These are phyloP conservation scores for Candida sithepensis DNA, from an alignment of 805 yeast genomes.

Conservation along the genomic window DNA sequence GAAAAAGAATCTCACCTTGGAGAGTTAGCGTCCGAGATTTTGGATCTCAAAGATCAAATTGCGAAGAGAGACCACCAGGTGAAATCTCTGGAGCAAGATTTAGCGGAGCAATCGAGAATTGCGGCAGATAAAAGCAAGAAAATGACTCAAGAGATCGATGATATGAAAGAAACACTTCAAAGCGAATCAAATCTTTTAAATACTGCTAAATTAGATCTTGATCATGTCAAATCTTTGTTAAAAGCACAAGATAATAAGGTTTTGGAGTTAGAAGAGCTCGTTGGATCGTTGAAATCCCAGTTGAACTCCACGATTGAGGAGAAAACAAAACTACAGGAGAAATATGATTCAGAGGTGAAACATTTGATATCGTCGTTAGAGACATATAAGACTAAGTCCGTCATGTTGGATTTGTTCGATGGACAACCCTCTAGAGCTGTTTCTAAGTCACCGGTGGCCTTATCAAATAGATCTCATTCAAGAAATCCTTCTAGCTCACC, in stretches of 20 bases:
- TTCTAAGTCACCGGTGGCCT: conserved; percentile 1
- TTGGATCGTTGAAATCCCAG: background rate
- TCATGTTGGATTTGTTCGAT: conserved; percentile 14
- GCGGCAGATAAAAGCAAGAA: background rate
- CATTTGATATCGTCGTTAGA: conserved; percentile 16
- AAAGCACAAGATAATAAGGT: background rate
- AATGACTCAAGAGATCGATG: background rate
- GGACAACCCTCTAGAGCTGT: conserved; percentile 3
- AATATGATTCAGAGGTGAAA: conserved; percentile 12
- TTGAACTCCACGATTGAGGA: conserved; percentile 2
- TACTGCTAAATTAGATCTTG: conserved; percentile 3
- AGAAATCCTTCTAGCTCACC: conserved; percentile 2
- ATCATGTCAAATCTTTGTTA: background rate
- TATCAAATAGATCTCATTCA: background rate
- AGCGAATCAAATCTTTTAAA: conserved; percentile 2
- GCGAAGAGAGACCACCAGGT: background rate
- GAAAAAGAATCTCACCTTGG: background rate
- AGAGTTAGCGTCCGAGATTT: background rate
- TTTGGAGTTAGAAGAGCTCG: background rate
- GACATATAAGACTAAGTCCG: conserved; percentile 16
- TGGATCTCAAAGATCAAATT: background rate
- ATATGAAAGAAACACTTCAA: background rate
- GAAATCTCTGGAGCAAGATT: conserved; percentile 1
- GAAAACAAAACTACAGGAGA: conserved; percentile 6
- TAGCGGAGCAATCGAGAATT: background rate